phyloP scores from a whole-genome alignment of 2,329 filamentous ascomycete genomes.

The Xylogone sp. region DNA sequence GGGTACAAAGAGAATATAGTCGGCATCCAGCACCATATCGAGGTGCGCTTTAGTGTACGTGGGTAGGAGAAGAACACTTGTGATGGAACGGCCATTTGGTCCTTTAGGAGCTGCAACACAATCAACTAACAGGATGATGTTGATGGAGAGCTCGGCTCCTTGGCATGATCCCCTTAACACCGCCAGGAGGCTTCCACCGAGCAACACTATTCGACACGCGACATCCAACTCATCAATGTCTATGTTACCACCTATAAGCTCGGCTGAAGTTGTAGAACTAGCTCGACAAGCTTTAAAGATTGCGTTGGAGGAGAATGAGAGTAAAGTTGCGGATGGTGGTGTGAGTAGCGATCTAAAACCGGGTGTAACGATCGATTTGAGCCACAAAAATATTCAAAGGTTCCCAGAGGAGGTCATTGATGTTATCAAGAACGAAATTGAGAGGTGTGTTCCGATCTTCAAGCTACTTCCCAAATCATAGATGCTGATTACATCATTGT shows the following conservation, averaged over 20 bases:
- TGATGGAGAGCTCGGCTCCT: constrained; percentile 33
- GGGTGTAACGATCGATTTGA: constrained; percentile 75
- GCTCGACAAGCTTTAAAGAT: constrained; percentile 64
- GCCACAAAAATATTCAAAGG: constrained; percentile 65
- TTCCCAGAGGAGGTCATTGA: constrained; percentile 33
- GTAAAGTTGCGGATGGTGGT: constrained; percentile 56
- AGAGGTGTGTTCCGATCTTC: constrained; percentile 23
- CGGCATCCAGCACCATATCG: background rate
- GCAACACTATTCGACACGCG: constrained; percentile 44
- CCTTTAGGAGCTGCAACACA: constrained; percentile 30
- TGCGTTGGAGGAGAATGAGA: constrained; percentile 62
- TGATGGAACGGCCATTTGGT: constrained; percentile 28
- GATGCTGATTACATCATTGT: constrained; percentile 15
- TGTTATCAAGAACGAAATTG: constrained; percentile 31
- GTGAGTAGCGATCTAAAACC: constrained; percentile 56
- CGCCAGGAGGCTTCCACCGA: constrained; percentile 31
- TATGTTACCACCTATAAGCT: constrained; percentile 49
- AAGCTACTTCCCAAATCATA: constrained; percentile 20
- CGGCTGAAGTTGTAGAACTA: constrained; percentile 61
- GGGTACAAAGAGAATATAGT: background rate
- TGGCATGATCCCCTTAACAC: constrained; percentile 31
- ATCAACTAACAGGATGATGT: constrained; percentile 33
- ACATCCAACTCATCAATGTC: constrained; percentile 40
- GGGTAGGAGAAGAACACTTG: constrained; percentile 8
- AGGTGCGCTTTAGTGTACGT: background rate